Percentiles rank a stretch among this genome's conserved stretches.
phyloP scores from a whole-genome alignment of 2,329 filamentous ascomycete genomes.

The Clarireedia paspali region DNA sequence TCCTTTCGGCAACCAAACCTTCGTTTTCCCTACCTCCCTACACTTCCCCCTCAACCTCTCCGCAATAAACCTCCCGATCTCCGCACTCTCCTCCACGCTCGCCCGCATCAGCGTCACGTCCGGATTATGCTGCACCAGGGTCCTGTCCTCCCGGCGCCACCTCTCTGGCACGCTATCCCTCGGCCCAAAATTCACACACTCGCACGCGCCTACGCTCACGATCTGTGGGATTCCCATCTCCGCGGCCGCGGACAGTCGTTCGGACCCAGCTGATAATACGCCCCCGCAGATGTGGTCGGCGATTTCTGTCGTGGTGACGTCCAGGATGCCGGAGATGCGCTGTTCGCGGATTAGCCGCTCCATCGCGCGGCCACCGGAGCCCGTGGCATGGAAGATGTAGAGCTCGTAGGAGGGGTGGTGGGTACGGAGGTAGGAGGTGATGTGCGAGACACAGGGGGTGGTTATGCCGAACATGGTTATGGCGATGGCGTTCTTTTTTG shows the following conservation, averaged over 20 bases:
- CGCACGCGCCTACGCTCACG: conserved; percentile 39
- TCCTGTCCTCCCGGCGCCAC: conserved; percentile 36
- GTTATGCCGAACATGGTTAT: conserved; percentile 73
- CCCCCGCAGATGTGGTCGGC: conserved; percentile 57
- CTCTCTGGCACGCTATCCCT: conserved; percentile 45
- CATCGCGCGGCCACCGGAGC: conserved; percentile 61
- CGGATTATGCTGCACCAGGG: conserved; percentile 58
- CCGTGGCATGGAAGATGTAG: conserved; percentile 64
- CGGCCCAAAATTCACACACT: conserved; percentile 46
- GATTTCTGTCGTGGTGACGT: conserved; percentile 66
- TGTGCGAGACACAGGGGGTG: conserved; percentile 53
- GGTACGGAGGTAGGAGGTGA: conserved; percentile 40
- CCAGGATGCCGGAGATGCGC: conserved; percentile 56
- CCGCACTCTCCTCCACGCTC: conserved; percentile 44
- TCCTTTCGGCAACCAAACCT: conserved; percentile 51
- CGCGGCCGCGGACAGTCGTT: conserved; percentile 49
- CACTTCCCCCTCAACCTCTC: conserved; percentile 40
- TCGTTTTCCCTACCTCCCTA: conserved; percentile 34
- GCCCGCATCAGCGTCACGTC: conserved; percentile 60
- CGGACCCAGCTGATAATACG: conserved; percentile 50
- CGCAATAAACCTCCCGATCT: conserved; percentile 49
- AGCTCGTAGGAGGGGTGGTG: conserved; percentile 41
- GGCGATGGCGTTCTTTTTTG: conserved; percentile 42
- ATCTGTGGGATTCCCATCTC: conserved; percentile 50
- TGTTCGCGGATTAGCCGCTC: conserved; percentile 52